These are phyloP conservation scores for Daucus carota DNA, from an alignment of 129 eudicot genomes.

Conservation along the genomic window DH1_v3.0 NC_030381.2:46790001-46790500, in stretches of 20 bases:
- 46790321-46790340: not conserved
- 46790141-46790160: not conserved
- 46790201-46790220: not conserved
- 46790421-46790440: not conserved
- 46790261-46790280: not conserved
- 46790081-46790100: no score
- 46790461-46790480: no score
- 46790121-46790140: not conserved
- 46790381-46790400: not conserved
- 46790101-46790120: no score
- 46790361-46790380: not conserved
- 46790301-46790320: not conserved
- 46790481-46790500: no score
- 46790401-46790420: not conserved
- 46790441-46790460: not conserved
- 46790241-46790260: not conserved
- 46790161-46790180: not conserved
- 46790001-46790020: not conserved
- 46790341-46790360: not conserved
- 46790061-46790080: no score
- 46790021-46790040: not conserved
- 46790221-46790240: not conserved
- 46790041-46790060: no score
- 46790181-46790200: not conserved
- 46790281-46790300: not conserved